Percentiles rank a stretch among this genome's conserved stretches.
Evolutionary conservation across 2,329 filamentous ascomycete species (phyloP).

Genomic region (Phaeoacremonium minimum): DNA sequence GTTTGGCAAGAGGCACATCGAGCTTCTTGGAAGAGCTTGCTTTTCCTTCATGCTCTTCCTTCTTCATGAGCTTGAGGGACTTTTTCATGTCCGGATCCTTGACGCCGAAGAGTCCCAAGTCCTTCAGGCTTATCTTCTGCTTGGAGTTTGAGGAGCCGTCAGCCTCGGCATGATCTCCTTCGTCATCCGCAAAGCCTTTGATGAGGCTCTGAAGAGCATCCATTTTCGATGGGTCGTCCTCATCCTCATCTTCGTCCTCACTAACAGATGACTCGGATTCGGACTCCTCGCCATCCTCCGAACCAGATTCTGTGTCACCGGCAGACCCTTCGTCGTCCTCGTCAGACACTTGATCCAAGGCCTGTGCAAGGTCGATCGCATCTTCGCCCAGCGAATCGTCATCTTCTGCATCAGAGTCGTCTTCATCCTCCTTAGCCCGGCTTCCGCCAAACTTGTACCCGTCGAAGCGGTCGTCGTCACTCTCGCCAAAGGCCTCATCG

Average conservation of each 20-base stretch:
- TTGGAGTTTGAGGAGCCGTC: constrained; percentile 46
- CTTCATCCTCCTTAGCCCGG: constrained; percentile 27
- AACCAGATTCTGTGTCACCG: constrained; percentile 35
- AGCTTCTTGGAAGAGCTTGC: constrained; percentile 64
- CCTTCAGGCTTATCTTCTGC: constrained; percentile 68
- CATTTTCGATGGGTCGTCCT: constrained; percentile 50
- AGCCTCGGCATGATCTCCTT: constrained; percentile 41
- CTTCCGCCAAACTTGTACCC: constrained; percentile 59
- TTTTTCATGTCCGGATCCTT: constrained; percentile 74
- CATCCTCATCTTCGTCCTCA: constrained; percentile 41
- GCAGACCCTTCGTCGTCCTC: constrained; percentile 41
- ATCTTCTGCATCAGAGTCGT: constrained; percentile 35
- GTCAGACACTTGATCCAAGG: constrained; percentile 33
- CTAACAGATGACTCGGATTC: constrained; percentile 41
- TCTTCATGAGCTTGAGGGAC: constrained; percentile 70
- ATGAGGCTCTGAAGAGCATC: constrained; percentile 66
- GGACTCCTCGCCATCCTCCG: constrained; percentile 42
- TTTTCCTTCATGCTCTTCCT: constrained; percentile 54
- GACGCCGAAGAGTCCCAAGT: constrained; percentile 67
- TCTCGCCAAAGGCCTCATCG: constrained; percentile 81
- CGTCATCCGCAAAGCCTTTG: constrained; percentile 62
- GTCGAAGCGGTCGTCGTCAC: constrained; percentile 81
- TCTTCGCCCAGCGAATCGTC: constrained; percentile 35
- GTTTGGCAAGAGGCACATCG: constrained; percentile 75
- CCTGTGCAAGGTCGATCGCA: constrained; percentile 10